These are phyloP conservation scores for Penicillium sp. DNA, from an alignment of 2,329 filamentous ascomycete species.

Conservation along the genomic window DNA sequence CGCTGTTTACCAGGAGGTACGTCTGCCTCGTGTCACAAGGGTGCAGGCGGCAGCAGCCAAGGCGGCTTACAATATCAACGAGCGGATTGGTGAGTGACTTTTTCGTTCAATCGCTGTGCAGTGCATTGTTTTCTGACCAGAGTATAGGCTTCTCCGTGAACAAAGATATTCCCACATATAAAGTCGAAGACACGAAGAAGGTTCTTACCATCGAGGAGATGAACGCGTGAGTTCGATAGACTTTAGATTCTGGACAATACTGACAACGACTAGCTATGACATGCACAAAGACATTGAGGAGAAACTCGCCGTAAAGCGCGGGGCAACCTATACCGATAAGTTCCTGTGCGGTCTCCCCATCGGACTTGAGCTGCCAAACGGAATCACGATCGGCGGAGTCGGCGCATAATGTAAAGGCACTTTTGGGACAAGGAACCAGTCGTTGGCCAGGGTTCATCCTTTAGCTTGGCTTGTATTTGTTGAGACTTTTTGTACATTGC, in stretches of 20 bases:
- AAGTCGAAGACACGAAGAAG: conserved; percentile 53
- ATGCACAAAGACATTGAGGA: conserved; percentile 52
- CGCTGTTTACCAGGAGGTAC: conserved; percentile 45
- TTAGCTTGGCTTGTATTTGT: neutral
- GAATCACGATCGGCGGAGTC: conserved; percentile 18
- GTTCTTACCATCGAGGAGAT: conserved; percentile 62
- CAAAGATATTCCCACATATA: conserved; percentile 49
- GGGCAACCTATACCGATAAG: conserved; percentile 29
- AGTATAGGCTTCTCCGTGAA: conserved; percentile 54
- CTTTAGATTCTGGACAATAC: neutral
- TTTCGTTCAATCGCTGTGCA: neutral
- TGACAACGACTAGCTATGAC: conserved; percentile 42
- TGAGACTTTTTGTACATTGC: conserved; percentile 2
- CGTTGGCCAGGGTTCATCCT: neutral
- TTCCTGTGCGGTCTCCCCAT: conserved; percentile 42
- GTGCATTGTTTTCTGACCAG: conserved; percentile 5
- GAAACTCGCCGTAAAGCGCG: conserved; percentile 31
- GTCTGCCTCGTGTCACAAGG: conserved; percentile 47
- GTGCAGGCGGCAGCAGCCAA: conserved; percentile 52
- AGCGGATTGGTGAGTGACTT: conserved; percentile 46
- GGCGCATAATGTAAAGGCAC: neutral
- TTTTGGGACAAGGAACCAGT: neutral
- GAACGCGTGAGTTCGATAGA: conserved; percentile 46
- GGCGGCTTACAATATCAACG: conserved; percentile 55
- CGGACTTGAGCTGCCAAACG: conserved; percentile 36